Base-by-base conservation (phyloP, 306 rosid genomes). In the Lathyrus tuberosus region DNA sequence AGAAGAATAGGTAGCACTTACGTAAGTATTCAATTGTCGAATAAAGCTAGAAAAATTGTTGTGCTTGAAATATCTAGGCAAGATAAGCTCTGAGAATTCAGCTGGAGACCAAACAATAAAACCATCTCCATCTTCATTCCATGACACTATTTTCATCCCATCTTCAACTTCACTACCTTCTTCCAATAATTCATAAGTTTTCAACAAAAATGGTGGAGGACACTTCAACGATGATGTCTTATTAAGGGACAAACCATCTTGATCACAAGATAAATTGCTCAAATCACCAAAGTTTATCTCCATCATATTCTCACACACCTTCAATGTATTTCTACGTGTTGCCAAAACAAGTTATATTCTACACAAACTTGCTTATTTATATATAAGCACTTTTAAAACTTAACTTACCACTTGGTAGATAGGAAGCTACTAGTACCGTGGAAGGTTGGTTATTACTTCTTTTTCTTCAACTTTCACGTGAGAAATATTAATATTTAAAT, bases 31-130 rank as follows among this genome's bases (percentile, higher is more conserved):
- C 37, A 91, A 84, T 77, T 91, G 97, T 54, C 97, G 94, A 79
- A 89, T 83, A 79, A 91, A 91, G 83, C 97, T 91, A n/a, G 97
- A 91, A 90, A 89, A 91, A 43, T 91, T 91, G 49, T 84, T 91
- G 81, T 91, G 97, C 74, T 91, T 91, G 88, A 89, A 91, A 74
- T 68, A 89, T 57, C 82, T 91, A 0, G 97, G 97, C 86, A 91
- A 73, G 70, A 84, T 67, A 30, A 82, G 72, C 10, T 91, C 91
- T 17, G 97, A 87, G 70, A 91, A 91, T 8, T 89, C 94, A 8
- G 85, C 90, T 0, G 96, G 97, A 78, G 85, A 89, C 97, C 97
- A 87, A 5, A 91, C 96, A 49, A 91, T 82, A 74, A 91, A 91
- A 2, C 84, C 88, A 74, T 41, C 78, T 68, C 97, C 96, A 41